Evolutionary conservation across 148 eudicot species (phyloP), one percentile per base, ranked within the genome.

Genomic region (Cornus kousa): DNA sequence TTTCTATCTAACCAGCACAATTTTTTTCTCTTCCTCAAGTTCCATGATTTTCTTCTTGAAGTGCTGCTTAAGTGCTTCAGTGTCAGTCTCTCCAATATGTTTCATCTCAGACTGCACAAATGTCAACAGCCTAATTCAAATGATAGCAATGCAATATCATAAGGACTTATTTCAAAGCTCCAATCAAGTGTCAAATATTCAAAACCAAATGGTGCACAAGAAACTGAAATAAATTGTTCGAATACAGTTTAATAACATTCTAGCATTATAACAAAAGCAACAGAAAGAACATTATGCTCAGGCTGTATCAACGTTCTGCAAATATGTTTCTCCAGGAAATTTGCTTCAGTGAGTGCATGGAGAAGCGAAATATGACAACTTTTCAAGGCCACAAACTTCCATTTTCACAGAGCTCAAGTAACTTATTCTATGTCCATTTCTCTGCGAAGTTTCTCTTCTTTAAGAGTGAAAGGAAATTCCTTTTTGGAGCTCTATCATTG

Each of bases 1-100:
- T 11, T 57, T 11, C 1, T 9, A 59, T 5, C 22, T 40, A 70
- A 80, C 82, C 78, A 74, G 74, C 68, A 80, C 62, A 9, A 35
- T 48, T 65, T 33, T 75, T 69, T 80, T 80, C 68, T 80, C 82
- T 8, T 80, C 78, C 74, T 80, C 78, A 40, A 80, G 82, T 74
- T 80, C 74, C 78, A 69, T 5, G 2, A 80, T 33, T 50, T 43
- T 80, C 82, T 80, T 80, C n/a, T 62, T 72, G 70, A 68, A 80
- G 74, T 74, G 82, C 19, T 74, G 73, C 70, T 74, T 80, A 37
- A 80, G 78, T 2, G 78, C 43, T 35, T 20, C 57, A 1, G 74
- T 69, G 37, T 80, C 78, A 69, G 5, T 39, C 22, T 69, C 73
- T 69, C 68, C 78, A 74, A 74, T 57, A 68, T 37, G 74, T 70